Percentiles rank a stretch among this genome's conserved stretches.
phyloP scores from a whole-genome alignment of 2,329 filamentous ascomycete species.

The Pseudogymnoascus sp. region DNA sequence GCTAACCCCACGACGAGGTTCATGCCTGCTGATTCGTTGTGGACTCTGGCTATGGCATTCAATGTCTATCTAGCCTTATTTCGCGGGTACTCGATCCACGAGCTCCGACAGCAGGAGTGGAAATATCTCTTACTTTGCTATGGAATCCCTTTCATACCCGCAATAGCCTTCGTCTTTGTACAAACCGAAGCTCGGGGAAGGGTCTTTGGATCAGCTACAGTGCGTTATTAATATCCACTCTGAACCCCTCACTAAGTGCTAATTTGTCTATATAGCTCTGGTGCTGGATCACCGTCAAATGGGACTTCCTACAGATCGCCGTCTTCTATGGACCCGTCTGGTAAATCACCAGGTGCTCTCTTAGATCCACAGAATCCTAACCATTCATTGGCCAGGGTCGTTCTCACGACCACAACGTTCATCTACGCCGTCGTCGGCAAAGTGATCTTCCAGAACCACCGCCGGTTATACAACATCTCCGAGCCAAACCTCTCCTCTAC shows the following conservation, averaged over 20 bases:
- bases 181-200: conserved; percentile 29
- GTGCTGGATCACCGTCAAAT: conserved; percentile 66
- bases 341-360: conserved; percentile 38
- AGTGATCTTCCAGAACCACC: conserved; percentile 59
- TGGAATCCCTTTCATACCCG: conserved; percentile 46
- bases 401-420: conserved; percentile 50
- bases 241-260: not conserved
- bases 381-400: conserved; percentile 41
- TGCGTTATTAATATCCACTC: conserved; percentile 32
- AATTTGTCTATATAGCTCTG: conserved; percentile 55
- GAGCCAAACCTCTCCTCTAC: conserved; percentile 19
- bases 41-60: conserved; percentile 50
- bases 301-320: conserved; percentile 63
- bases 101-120: conserved; percentile 44
- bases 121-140: conserved; percentile 47
- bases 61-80: conserved; percentile 56
- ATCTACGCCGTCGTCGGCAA: conserved; percentile 58
- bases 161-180: conserved; percentile 44
- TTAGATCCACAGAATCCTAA: conserved; percentile 16
- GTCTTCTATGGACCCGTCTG: conserved; percentile 67
- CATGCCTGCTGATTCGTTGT: conserved; percentile 46
- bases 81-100: conserved; percentile 40
- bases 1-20: conserved; percentile 35
- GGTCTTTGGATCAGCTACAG: conserved; percentile 32
- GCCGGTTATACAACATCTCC: conserved; percentile 45